Base-by-base conservation (phyloP, 2,329 filamentous ascomycete species). In the Neobulgaria alba region DNA sequence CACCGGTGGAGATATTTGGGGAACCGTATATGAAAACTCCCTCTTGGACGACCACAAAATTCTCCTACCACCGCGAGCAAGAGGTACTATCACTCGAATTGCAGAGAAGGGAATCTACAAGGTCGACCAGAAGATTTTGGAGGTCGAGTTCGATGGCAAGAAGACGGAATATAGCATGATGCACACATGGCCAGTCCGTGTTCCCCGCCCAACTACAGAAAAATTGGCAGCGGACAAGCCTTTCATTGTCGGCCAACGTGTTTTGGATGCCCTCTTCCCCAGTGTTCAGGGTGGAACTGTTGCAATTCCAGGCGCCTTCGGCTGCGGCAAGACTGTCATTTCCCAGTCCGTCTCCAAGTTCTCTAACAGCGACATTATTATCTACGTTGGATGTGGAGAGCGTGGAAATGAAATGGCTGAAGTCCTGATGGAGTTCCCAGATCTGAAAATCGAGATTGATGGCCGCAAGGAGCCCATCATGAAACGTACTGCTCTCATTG, bases 361-460 rank as follows among this genome's bases (percentile, higher is more conserved):
- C 73, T 98, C 92, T 61, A 98, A 98, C 79, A 92, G 85, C 64
- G 92, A 98, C 63, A 86, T 96, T 59, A 98, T 98, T 55, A 85
- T 98, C 56, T 98, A 98, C 63, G 92, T 98, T 46, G 92, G 92
- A 45, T 82, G 74, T 60, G 66, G 89, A 56, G 92, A 98, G 69
- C 85, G 92, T 57, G 92, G 92, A 54, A 98, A 98, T 62, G 92
- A 98, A 68, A 98, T 98, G 92, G 92, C 92, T 50, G 92, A 98
- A 75, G 92, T 98, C 55, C 75, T 98, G 75, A 96, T 95, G 85
- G 92, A 98, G 67, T 98, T 98, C 74, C 92, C 92, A 45, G 89
- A 96, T 75, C 85, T 98, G 52, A 85, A 85, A 35, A 98, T 98
- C 61, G 83, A 93, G 14, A 79, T 96, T 55, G 83, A 95, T 32